Base-by-base conservation (phyloP, 495 filamentous ascomycete genomes). In the Penicillium lividum region DNA sequence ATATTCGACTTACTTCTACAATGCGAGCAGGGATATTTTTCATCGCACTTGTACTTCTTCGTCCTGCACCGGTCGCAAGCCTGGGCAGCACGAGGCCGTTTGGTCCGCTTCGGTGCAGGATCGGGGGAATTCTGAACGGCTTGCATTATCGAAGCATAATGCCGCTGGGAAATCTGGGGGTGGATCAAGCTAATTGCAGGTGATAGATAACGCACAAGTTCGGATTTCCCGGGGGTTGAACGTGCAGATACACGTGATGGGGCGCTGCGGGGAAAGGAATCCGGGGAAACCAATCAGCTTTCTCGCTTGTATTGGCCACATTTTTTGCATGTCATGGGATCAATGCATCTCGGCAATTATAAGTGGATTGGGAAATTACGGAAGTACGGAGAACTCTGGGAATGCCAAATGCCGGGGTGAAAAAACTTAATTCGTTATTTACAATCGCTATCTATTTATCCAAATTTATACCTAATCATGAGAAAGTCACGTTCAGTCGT, bases 31-130 rank as follows among this genome's bases (percentile, higher is more conserved):
- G 74, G 74, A 63, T 73, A 77, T 18, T 65, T 65, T 59, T 77
- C 74, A 44, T 77, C 72, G 62, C 74, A 77, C 63, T 77, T 77
- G 56, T 77, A 77, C 59, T 77, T 77, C 64, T 77, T 77, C 48
- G 65, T 47, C 56, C 74, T 67, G 58, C 74, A 77, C 18, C 74
- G 64, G 36, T 77, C 74, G 63, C 74, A 77, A 7, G 74, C 74
- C 49, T 73, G 71, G 18, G 73, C 70, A 34, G 74, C 74, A 16
- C 74, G 74, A 29, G 74, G 71, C 51, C 74, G 63, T 53, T 75
- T 77, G 15, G 62, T 48, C 38, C 70, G 68, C 53, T 73, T 74
- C 28, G 67, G 61, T 55, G 58, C 48, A 4, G 62, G 48, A 16
- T 67, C 63, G 3, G 65, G 44, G 29, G 57, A 47, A 34, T 53